Conservation (phyloP, 371 early-diverging fungal species). For the Hamiltosporidium magnivora region DNA sequence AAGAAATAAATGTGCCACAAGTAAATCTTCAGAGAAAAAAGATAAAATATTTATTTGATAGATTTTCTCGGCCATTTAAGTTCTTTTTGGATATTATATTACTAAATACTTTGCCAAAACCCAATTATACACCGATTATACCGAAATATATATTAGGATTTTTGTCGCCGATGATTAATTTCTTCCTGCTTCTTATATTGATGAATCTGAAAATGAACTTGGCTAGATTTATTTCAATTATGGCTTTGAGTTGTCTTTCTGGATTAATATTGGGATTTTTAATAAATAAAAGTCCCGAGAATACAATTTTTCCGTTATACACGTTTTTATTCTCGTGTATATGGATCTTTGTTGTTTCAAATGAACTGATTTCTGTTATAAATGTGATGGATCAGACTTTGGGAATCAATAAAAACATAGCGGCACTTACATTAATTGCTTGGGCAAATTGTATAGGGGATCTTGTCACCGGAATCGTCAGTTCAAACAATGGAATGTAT, state of each 20-base stretch:
- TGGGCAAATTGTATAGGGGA: conserved; percentile 9
- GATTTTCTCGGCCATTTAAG: background rate
- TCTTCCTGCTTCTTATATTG: too few relatives aligned
- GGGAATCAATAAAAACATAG: background rate
- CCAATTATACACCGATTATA: too few relatives aligned
- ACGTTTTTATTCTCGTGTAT: background rate
- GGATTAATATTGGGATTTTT: background rate
- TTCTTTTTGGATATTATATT: background rate
- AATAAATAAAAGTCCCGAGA: background rate
- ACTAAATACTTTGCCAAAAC: too few relatives aligned
- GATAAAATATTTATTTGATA: background rate
- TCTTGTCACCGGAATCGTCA: conserved; percentile 3
- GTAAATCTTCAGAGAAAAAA: background rate
- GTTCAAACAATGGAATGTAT: background rate
- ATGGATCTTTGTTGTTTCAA: conserved; percentile 4
- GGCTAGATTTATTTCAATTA: background rate
- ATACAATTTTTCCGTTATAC: background rate
- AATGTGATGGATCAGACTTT: background rate
- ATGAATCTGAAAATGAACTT: too few relatives aligned
- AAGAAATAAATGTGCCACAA: background rate
- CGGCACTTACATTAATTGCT: conserved; percentile 1
- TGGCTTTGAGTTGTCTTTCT: background rate
- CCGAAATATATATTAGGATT: too few relatives aligned
- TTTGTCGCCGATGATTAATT: too few relatives aligned
- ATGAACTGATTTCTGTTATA: background rate